phyloP scores from a whole-genome alignment of 495 filamentous ascomycete species.

The Oleoguttula mirabilis region DNA sequence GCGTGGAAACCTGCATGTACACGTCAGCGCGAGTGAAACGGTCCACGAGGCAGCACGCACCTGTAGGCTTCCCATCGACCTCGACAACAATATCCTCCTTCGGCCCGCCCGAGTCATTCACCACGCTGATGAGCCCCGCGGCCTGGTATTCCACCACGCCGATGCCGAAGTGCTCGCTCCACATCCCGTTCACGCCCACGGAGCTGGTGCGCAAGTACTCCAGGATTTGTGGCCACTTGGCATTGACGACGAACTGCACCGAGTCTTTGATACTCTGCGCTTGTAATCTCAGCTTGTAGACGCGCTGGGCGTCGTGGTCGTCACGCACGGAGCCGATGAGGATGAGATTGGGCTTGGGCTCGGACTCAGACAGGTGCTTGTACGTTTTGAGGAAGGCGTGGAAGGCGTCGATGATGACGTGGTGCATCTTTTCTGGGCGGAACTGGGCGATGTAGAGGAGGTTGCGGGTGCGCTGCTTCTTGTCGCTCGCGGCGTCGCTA shows the following conservation, averaged over 20 bases:
- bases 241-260: constrained; percentile 80
- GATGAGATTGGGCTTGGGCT: constrained; percentile 49
- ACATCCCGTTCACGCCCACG: constrained; percentile 93
- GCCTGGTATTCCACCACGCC: constrained; percentile 98
- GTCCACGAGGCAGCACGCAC: constrained; percentile 29
- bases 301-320: constrained; percentile 66
- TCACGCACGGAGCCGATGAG: constrained; percentile 83
- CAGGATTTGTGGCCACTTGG: constrained; percentile 73
- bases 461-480: constrained; percentile 47
- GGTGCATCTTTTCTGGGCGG: constrained; percentile 91
- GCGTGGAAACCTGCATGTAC: constrained; percentile 61
- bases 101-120: constrained; percentile 83
- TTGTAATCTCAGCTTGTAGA: constrained; percentile 80
- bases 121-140: constrained; percentile 79
- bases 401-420: constrained; percentile 71
- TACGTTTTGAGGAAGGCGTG: constrained; percentile 47
- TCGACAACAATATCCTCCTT: constrained; percentile 83
- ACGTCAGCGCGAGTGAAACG: neutral
- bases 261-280: constrained; percentile 78
- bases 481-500: constrained; percentile 52
- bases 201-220: constrained; percentile 59
- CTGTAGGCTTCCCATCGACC: constrained; percentile 61
- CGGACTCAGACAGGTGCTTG: constrained; percentile 21
- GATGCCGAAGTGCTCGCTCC: constrained; percentile 99
- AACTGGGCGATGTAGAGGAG: constrained; percentile 95